Base-by-base conservation (phyloP, 2,329 filamentous ascomycete genomes). In the Dothideomycetes sp. region DNA sequence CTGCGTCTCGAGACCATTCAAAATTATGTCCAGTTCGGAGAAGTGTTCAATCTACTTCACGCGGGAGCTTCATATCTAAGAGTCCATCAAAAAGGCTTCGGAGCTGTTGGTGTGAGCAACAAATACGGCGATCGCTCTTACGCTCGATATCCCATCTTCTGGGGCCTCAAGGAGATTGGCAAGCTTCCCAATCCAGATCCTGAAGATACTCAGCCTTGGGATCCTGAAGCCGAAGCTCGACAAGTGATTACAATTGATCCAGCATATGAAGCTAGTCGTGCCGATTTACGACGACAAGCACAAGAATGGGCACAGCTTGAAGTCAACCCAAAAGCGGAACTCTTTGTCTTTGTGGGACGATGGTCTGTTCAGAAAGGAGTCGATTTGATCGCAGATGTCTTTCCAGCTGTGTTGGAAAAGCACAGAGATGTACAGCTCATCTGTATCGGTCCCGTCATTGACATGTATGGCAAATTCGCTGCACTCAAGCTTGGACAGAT, bases 71-170 rank as follows among this genome's bases (percentile, higher is more conserved):
- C 73, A 46, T 79, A 81, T 47, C 65, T 82, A 8, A 72, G 78
- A 42, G 63, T 81, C 14, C 76, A 81, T 47, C 78, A 82, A 49
- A 72, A 77, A 49, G 78, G 78, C 3, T 81, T 79, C 41, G 78
- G 78, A 40, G 77, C 77, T 11, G 77, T 81, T 22, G 78, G 77
- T 48, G 77, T 81, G 1, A 79, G 73, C 2, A 77, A 75, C 48
- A 81, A 81, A 54, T 81, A 81, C 47, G 77, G 77, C n/a, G 77
- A 78, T 51, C 72, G 77, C n/a, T 77, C 75, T 3, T 77, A 74
- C 52, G 75, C 76, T 35, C 67, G 77, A 33, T 81, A 81, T 52
- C 77, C 77, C 2, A 81, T 81, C 43, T 80, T 82, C 59, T 81
- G 78, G 78, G 74, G 75, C 40, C 56, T 80, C 39, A 71, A 72